Base-by-base conservation (phyloP, 176 grass and related monocot species). In the Oryza meyeriana region DNA sequence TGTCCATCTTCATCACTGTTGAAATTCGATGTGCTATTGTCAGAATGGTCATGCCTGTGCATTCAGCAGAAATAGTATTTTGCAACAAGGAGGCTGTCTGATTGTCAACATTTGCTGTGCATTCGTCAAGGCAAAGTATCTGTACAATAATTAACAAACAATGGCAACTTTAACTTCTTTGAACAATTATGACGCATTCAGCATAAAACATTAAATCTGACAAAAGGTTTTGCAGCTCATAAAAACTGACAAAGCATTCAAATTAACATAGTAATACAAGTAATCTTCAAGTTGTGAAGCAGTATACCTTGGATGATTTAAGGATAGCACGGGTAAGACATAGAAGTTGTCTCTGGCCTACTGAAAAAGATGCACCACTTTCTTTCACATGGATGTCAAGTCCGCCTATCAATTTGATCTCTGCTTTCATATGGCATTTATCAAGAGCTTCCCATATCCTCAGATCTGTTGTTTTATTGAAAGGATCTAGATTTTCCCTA, bases 21-120 rank as follows among this genome's bases (percentile, higher is more conserved):
- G 95, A 95, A 82, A 98, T 93, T 22, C 88, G 86, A 64, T 98
- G 95, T 11, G 92, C 92, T 93, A 98, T 95, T 40, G 95, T 98
- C 29, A 98, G 69, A 79, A 95, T 85, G 5, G 90, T 98, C 75
- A 91, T 83, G 62, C 86, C 92, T 77, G 86, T 76, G 73, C 95
- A 98, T 84, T 93, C 92, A 74, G 81, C 48, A 74, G 88, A 93
- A 75, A 98, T 98, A 52, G 90, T 89, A 42, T 80, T 90, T 89
- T 98, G 92, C 76, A 95, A 66, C 38, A 95, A 76, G 52, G 66
- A 12, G 42, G 92, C 92, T 69, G 92, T 95, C 69, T 95, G 81
- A 34, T 85, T 91, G 58, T 98, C 92, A 74, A 93, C 57, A 86
- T 86, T 98, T 47, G 95, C 88, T 42, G 95, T 94, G 87, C 92